phyloP scores from a whole-genome alignment of 805 yeast genomes.

The Candida manassasensis region DNA sequence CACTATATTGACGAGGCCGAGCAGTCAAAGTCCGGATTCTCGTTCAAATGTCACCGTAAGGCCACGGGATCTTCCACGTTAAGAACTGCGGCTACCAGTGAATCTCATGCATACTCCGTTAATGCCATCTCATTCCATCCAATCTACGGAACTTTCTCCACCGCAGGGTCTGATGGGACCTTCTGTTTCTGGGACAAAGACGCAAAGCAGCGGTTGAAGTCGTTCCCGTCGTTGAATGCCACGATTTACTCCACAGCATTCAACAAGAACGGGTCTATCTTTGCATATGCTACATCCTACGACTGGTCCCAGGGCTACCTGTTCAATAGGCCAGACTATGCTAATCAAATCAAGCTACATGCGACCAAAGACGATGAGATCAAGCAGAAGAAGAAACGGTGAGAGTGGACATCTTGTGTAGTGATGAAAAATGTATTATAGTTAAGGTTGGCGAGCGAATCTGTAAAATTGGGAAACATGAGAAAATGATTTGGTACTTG shows the following conservation, averaged over 20 bases:
- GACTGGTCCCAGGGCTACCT: conserved; percentile 95
- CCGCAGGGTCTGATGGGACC: conserved; percentile 94
- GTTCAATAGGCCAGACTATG: conserved; percentile 69
- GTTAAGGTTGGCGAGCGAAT: not conserved
- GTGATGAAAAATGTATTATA: conserved; percentile 2
- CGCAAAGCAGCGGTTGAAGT: conserved; percentile 79
- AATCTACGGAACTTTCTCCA: conserved; percentile 80
- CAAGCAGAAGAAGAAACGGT: conserved; percentile 47
- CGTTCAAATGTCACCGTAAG: conserved; percentile 93
- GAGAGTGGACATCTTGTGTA: conserved; percentile 1
- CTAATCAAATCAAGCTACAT: conserved; percentile 76
- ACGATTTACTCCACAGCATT: conserved; percentile 76
- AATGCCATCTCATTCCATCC: conserved; percentile 87
- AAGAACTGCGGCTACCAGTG: conserved; percentile 30
- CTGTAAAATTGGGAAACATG: no score
- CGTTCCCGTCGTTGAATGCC: conserved; percentile 61
- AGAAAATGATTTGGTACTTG: no score
- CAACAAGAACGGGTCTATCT: conserved; percentile 75
- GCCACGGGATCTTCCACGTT: conserved; percentile 31
- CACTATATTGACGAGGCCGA: conserved; percentile 84
- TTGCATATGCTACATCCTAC: conserved; percentile 88
- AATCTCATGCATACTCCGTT: conserved; percentile 70
- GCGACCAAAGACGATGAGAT: conserved; percentile 83
- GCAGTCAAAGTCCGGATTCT: conserved; percentile 68
- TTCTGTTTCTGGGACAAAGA: conserved; percentile 96